Percentiles rank a stretch among this genome's conserved stretches.
These are phyloP conservation scores for Tagetes patula DNA, from an alignment of 129 eudicot species.

Conservation along the genomic window DNA sequence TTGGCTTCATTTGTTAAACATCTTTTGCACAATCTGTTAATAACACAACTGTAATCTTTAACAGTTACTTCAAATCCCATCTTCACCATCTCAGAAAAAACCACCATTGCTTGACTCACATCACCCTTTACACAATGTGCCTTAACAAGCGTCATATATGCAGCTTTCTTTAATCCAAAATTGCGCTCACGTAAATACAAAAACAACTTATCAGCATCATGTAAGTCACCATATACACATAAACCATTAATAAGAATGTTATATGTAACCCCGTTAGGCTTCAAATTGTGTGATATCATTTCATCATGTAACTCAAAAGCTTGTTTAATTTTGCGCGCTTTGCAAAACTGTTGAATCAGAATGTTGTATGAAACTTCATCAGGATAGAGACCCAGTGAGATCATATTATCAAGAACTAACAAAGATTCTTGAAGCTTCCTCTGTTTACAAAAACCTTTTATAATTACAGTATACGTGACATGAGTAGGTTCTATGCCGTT, in stretches of 20 bases:
- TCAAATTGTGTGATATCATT: constrained; percentile 52
- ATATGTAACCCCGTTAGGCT: constrained; percentile 64
- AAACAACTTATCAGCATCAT: constrained; percentile 56
- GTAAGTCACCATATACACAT: constrained; percentile 58
- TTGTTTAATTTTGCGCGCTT: constrained; percentile 44
- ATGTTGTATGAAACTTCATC: constrained; percentile 70
- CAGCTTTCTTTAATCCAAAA: constrained; percentile 53
- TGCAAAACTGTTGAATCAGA: constrained; percentile 70
- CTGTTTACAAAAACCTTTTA: constrained; percentile 68
- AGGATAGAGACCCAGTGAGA: constrained; percentile 50
- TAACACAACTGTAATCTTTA: constrained; percentile 70
- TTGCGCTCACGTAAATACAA: constrained; percentile 41
- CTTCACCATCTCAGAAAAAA: constrained; percentile 62
- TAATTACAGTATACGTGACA: constrained; percentile 70
- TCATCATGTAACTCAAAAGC: constrained; percentile 58
- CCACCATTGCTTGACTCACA: constrained; percentile 42
- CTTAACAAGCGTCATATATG: constrained; percentile 63
- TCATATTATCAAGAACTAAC: constrained; percentile 51
- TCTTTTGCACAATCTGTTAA: constrained; percentile 84
- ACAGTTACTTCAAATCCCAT: constrained; percentile 59
- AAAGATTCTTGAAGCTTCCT: constrained; percentile 55
- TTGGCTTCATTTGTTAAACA: constrained; percentile 57
- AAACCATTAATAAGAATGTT: constrained; percentile 75
- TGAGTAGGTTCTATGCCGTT: constrained; percentile 54
- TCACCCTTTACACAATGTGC: constrained; percentile 96